Evolutionary conservation across 192 early-diverging fungal genomes (phyloP).

Genomic region (Backusella sp.): DNA sequence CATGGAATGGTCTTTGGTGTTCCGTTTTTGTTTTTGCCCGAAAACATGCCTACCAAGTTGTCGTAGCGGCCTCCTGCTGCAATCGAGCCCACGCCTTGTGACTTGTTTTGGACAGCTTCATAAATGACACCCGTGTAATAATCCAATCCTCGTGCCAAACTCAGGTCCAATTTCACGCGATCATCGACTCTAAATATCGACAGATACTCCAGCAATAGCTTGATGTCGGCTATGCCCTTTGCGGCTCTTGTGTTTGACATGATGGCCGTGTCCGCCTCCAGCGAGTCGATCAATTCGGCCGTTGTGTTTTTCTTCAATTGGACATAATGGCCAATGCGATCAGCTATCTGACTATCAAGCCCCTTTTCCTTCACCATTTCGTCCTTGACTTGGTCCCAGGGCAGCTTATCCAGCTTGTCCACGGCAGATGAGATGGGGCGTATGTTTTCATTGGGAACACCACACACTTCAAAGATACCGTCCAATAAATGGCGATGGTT

Average conservation of each 20-base stretch:
- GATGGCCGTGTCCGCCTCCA: slow-evolving; percentile 64
- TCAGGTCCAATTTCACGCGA: slow-evolving; percentile 77
- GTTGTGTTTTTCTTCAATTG: slow-evolving; percentile 60
- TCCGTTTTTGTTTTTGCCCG: slow-evolving; percentile 58
- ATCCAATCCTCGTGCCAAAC: slow-evolving; percentile 91
- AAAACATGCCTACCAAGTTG: slow-evolving; percentile 94
- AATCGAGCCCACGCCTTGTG: slow-evolving; percentile 88
- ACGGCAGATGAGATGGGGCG: slow-evolving; percentile 94
- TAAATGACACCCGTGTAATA: slow-evolving; percentile 99
- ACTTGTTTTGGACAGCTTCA: slow-evolving; percentile 76
- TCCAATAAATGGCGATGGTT: slow-evolving; percentile 97
- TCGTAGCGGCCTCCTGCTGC: slow-evolving; percentile 97
- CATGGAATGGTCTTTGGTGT: slow-evolving; percentile 80
- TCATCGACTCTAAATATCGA: slow-evolving; percentile 68
- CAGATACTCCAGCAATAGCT: slow-evolving; percentile 78
- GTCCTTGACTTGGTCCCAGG: slow-evolving; percentile 90
- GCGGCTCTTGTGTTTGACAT: slow-evolving; percentile 64
- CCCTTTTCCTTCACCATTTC: slow-evolving; percentile 97
- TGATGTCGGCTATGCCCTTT: slow-evolving; percentile 85
- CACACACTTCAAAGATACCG: slow-evolving; percentile 94
- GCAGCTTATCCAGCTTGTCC: slow-evolving; percentile 96
- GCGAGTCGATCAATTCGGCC: slow-evolving; percentile 68
- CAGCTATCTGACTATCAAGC: slow-evolving; percentile 69
- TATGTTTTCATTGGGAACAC: slow-evolving; percentile 86
- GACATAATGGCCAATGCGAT: slow-evolving; percentile 91